A percentile compares a stretch with the other conserved stretches of the same genome.
These are phyloP conservation scores for Mucor mucedo DNA, from an alignment of 371 early-diverging fungal genomes.

Conservation along the genomic window DNA sequence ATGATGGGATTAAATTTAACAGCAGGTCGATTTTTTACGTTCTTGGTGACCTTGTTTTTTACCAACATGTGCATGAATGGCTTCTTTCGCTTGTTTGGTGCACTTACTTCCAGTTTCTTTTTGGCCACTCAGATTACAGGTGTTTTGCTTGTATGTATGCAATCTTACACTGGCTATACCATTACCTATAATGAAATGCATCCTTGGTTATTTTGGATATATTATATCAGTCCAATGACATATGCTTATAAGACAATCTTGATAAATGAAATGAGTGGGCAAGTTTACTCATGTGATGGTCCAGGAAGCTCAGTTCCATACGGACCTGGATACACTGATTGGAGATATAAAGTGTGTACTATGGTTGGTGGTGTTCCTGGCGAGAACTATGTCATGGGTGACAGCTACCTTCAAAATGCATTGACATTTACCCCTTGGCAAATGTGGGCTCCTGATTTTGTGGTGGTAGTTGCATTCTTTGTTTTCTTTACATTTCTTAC, in stretches of 20 bases:
- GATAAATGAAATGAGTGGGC: conserved; percentile 73
- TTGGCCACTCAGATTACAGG: conserved; percentile 62
- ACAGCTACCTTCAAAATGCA: conserved; percentile 66
- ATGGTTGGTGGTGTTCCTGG: conserved; percentile 65
- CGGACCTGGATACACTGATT: conserved; percentile 59
- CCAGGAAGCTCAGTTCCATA: conserved; percentile 52
- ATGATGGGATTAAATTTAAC: conserved; percentile 60
- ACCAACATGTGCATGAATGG: conserved; percentile 60
- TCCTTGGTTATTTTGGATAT: conserved; percentile 75
- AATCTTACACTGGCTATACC: conserved; percentile 68
- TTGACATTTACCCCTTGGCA: conserved; percentile 40
- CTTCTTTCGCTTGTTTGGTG: conserved; percentile 45
- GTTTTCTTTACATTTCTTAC: conserved; percentile 52
- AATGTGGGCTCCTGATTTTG: conserved; percentile 45
- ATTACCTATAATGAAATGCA: conserved; percentile 71
- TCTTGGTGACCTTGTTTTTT: conserved; percentile 50
- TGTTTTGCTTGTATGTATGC: conserved; percentile 57
- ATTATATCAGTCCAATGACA: conserved; percentile 74
- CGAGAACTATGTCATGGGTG: conserved; percentile 56
- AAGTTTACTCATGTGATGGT: conserved; percentile 57
- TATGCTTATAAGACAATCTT: conserved; percentile 74
- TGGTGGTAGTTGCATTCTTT: conserved; percentile 43
- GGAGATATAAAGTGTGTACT: conserved; percentile 66
- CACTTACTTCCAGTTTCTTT: conserved; percentile 57
- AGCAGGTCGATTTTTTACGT: conserved; percentile 58